Percentiles rank a stretch among this genome's conserved stretches.
phyloP scores from a whole-genome alignment of 2,329 filamentous ascomycete genomes.

The Verticillium alfalfae region DNA sequence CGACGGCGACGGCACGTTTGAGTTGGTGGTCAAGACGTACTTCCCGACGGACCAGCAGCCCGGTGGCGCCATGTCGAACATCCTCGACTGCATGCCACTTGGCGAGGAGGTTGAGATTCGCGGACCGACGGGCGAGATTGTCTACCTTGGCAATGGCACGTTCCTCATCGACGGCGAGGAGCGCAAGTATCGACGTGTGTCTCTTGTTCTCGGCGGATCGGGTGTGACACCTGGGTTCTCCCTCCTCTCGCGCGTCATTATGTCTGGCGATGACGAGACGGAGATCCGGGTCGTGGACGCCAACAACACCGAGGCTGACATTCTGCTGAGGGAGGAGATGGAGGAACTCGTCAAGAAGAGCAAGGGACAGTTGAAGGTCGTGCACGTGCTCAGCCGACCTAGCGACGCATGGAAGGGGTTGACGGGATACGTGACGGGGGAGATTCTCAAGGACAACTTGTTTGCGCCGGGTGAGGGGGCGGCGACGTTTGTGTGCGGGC shows the following conservation, averaged over 20 bases:
- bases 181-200: slow-evolving; percentile 34
- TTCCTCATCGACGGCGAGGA: slow-evolving; percentile 38
- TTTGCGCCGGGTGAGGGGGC: slow-evolving; percentile 33
- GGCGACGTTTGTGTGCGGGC: slow-evolving; percentile 42
- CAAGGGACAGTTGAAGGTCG: slow-evolving; percentile 32
- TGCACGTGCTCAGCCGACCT: slow-evolving; percentile 40
- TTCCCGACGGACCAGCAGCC: slow-evolving; percentile 39
- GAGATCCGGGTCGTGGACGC: slow-evolving; percentile 38
- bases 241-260: slow-evolving; percentile 36
- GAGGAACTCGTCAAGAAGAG: slow-evolving; percentile 29
- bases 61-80: slow-evolving; percentile 47
- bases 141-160: slow-evolving; percentile 37
- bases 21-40: slow-evolving; percentile 46
- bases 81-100: slow-evolving; percentile 42
- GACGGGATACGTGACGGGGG: slow-evolving; percentile 35
- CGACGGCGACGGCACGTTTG: slow-evolving; percentile 37
- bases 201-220: slow-evolving; percentile 42
- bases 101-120: slow-evolving; percentile 45
- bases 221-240: slow-evolving; percentile 48
- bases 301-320: slow-evolving; percentile 40
- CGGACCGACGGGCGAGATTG: slow-evolving; percentile 44
- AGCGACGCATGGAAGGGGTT: slow-evolving; percentile 37
- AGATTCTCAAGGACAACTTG: slow-evolving; percentile 30
- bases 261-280: slow-evolving; percentile 21
- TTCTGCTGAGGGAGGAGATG: slow-evolving; percentile 36